Evolutionary conservation across 345 rosid species (phyloP), one percentile per base, ranked within the genome.

Genomic region (Hibiscus mutabilis): DNA sequence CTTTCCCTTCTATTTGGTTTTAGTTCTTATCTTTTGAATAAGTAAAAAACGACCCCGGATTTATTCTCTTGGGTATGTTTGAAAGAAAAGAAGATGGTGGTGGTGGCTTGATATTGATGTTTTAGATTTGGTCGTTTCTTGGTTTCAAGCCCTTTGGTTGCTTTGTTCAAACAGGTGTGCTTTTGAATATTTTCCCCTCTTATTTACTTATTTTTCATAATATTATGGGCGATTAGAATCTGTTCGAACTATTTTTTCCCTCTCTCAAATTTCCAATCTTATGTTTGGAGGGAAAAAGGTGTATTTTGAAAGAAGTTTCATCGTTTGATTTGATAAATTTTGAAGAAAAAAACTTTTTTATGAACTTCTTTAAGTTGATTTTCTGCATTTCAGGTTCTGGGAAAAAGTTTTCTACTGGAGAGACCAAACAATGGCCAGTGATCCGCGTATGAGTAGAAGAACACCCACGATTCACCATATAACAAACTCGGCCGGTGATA

Each of bases 391-490:
- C 78, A 79, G 78, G 73, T 55, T 79, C 68, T 59, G 57, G 49
- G 16, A 37, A 27, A 22, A 59, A 49, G 6, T 4, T 16, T 67
- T 27, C 15, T 13, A 27, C 31, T 27, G 15, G 53, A 58, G 65
- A 51, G 33, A 21, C 22, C 65, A 13, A 24, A 74, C 49, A 11
- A 88, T 91, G 94, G 76, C 40, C 5, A 69, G 49, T 7, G 79
- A 82, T 60, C 68, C 85, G 10, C 52, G 14, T 51, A 1, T 1
- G 4, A 69, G 3, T 29, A 25, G 79, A 33, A 77, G 77, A 14
- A 22, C 51, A 1, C 87, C 85, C 0, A 70, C 83, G 47, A 81
- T 81, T 76, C 88, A 82, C 31, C 89, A 78, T 56, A 42, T 65
- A 2, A 81, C 78, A 10, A 69, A 57, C 66, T 84, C 87, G 12